Evolutionary conservation across 1,284 basidiomycete genomes (phyloP).

Genomic region (Tremellales sp.): DNA sequence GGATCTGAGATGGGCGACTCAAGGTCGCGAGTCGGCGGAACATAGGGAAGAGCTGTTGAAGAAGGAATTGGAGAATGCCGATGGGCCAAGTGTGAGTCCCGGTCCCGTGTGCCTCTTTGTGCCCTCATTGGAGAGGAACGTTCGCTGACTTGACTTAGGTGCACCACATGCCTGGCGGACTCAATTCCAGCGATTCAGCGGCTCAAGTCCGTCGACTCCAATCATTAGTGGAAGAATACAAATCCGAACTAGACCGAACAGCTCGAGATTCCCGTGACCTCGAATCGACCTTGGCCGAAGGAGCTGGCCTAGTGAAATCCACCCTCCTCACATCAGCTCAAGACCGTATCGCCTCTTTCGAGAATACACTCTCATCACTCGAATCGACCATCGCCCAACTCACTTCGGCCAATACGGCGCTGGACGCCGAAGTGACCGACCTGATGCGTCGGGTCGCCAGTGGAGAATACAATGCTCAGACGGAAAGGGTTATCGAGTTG

Average conservation of each 20-base stretch:
- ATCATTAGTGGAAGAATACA: slow-evolving; percentile 29
- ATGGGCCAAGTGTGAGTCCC: slow-evolving; percentile 6
- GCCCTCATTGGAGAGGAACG: neutral
- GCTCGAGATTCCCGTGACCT: slow-evolving; percentile 32
- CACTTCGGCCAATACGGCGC: slow-evolving; percentile 47
- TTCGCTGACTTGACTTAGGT: slow-evolving; percentile 3
- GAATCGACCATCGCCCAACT: slow-evolving; percentile 36
- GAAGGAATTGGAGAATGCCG: slow-evolving; percentile 28
- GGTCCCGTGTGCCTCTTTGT: neutral
- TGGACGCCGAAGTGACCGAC: slow-evolving; percentile 51
- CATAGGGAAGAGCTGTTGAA: slow-evolving; percentile 31
- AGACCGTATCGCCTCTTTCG: slow-evolving; percentile 5
- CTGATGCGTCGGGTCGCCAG: slow-evolving; percentile 51
- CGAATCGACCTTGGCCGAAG: slow-evolving; percentile 29
- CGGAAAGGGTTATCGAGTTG: slow-evolving; percentile 51
- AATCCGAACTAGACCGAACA: slow-evolving; percentile 27
- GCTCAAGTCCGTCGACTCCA: slow-evolving; percentile 27
- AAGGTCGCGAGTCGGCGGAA: slow-evolving; percentile 39
- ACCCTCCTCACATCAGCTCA: slow-evolving; percentile 24
- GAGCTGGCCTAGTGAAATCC: slow-evolving; percentile 36
- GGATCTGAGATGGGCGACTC: slow-evolving; percentile 42
- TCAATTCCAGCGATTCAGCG: slow-evolving; percentile 12
- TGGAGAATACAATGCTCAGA: slow-evolving; percentile 53
- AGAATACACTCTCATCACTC: slow-evolving; percentile 19
- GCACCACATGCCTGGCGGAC: slow-evolving; percentile 10